A percentile compares a stretch with the other conserved stretches of the same genome.
These are phyloP conservation scores for Boletus subluridellus DNA, from an alignment of 1,284 basidiomycete species.

Conservation along the genomic window DNA sequence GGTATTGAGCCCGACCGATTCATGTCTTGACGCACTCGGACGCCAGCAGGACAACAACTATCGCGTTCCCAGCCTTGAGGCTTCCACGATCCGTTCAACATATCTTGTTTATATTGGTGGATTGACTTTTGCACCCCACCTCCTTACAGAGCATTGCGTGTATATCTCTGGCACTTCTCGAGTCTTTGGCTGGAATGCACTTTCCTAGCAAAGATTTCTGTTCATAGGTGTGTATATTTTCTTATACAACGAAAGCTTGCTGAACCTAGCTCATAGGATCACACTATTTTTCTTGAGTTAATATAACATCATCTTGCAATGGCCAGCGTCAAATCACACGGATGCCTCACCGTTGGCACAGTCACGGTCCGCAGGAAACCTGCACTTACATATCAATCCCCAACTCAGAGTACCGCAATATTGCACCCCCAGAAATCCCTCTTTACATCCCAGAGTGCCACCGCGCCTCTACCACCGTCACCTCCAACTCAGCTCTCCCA, in stretches of 20 bases:
- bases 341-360: slow-evolving; percentile 9
- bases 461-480: slow-evolving; percentile 5
- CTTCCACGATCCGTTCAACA: slow-evolving; percentile 12
- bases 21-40: slow-evolving; percentile 25
- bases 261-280: slow-evolving; percentile 15
- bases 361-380: slow-evolving; percentile 47
- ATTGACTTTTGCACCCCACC: slow-evolving; percentile 10
- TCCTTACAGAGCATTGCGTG: slow-evolving; percentile 10
- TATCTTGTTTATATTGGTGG: slow-evolving; percentile 29
- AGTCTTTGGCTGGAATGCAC: slow-evolving; percentile 24
- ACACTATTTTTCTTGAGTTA: slow-evolving; percentile 6
- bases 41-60: slow-evolving; percentile 11
- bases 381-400: slow-evolving; percentile 50
- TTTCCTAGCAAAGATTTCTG: slow-evolving; percentile 9
- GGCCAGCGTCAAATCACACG: slow-evolving; percentile 26
- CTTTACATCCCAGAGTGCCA: slow-evolving; percentile 10
- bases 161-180: slow-evolving; percentile 13
- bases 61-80: slow-evolving; percentile 10
- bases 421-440: slow-evolving; percentile 16
- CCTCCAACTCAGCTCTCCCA: slow-evolving; percentile 16
- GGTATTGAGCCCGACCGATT: slow-evolving; percentile 22
- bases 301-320: slow-evolving; percentile 17
- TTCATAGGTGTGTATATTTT: slow-evolving; percentile 22
- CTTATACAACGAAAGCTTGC: neutral
- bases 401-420: slow-evolving; percentile 29